Percentiles rank a stretch among this genome's conserved stretches.
phyloP scores from a whole-genome alignment of 768 basidiomycete species.

The Termitomyces sp. region DNA sequence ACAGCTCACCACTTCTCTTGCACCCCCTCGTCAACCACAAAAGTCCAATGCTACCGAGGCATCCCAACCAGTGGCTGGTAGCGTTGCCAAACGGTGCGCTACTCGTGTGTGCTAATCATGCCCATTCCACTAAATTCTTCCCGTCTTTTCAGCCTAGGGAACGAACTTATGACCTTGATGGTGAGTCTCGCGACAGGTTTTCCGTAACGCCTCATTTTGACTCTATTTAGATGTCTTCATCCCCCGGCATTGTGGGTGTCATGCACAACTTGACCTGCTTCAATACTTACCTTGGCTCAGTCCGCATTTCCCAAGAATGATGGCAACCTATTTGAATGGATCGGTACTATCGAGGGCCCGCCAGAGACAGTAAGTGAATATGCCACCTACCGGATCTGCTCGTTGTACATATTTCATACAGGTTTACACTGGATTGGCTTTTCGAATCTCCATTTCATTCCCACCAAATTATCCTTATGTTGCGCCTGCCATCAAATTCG shows the following conservation, averaged over 20 bases:
- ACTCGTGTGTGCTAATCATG: constrained; percentile 7
- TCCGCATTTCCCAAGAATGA: constrained; percentile 90
- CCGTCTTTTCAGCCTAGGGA: constrained; percentile 54
- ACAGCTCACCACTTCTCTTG: constrained; percentile 65
- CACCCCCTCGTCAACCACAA: constrained; percentile 50
- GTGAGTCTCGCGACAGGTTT: constrained; percentile 35
- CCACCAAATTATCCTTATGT: constrained; percentile 88
- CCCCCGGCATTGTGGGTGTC: constrained; percentile 76
- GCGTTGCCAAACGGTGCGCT: constrained; percentile 78
- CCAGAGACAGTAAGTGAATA: constrained; percentile 53
- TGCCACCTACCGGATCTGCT: not conserved
- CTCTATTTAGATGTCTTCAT: constrained; percentile 70
- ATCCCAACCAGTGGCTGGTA: constrained; percentile 59
- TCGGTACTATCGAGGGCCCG: constrained; percentile 83
- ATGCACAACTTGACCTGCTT: not conserved
- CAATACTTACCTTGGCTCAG: constrained; percentile 31
- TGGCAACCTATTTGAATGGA: constrained; percentile 86
- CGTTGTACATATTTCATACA: constrained; percentile 22
- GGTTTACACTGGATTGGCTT: constrained; percentile 78
- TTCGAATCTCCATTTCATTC: constrained; percentile 82
- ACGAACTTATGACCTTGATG: constrained; percentile 88
- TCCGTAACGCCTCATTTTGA: not conserved
- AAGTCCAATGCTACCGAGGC: constrained; percentile 56
- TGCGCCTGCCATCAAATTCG: constrained; percentile 82
- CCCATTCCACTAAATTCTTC: not conserved